phyloP scores from a whole-genome alignment of 306 rosid genomes.

The Gillenia trifoliata region DNA sequence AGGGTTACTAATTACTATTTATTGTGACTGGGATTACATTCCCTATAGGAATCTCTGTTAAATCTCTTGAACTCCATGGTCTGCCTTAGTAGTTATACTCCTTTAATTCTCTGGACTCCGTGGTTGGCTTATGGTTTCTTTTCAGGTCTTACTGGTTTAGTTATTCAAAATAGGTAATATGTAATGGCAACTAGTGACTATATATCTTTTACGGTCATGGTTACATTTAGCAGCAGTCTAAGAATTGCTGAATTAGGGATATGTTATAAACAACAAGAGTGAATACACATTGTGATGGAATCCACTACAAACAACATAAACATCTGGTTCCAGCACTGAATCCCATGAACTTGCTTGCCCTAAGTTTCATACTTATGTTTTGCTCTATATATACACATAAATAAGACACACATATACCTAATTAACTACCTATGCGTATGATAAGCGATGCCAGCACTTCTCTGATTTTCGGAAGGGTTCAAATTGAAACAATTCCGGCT shows the following conservation, averaged over 20 bases:
- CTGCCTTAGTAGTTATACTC: background rate
- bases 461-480: background rate
- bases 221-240: background rate
- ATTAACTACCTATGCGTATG: background rate
- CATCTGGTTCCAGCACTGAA: background rate
- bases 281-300: background rate
- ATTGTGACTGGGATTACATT: background rate
- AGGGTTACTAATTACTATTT: background rate
- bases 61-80: too few relatives aligned
- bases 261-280: background rate
- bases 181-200: background rate
- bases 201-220: background rate
- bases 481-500: background rate
- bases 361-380: background rate
- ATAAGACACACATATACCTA: background rate
- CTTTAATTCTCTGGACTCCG: background rate
- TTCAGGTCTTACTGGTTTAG: background rate
- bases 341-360: background rate
- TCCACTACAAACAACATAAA: background rate
- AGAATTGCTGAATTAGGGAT: background rate
- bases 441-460: background rate
- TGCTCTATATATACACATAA: background rate
- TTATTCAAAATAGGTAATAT: too few relatives aligned
- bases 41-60: too few relatives aligned
- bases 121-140: background rate